Percentiles rank a stretch among this genome's conserved stretches.
Evolutionary conservation across 805 yeast genomes (phyloP).

Genomic region (Starmerella etchellsii): DNA sequence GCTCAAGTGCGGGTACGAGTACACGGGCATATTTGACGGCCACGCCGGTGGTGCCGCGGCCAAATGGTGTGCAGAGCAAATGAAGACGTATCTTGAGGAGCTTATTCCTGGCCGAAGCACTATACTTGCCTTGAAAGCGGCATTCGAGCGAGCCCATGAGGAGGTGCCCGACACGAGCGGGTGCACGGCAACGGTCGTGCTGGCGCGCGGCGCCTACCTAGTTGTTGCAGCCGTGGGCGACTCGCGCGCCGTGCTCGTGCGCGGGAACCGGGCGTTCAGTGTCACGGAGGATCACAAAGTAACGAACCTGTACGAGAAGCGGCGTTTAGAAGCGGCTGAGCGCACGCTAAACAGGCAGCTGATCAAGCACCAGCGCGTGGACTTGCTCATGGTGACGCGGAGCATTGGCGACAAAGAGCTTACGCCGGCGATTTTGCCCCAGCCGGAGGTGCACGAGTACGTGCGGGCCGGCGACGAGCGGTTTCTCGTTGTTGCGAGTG

Average conservation of each 20-base stretch:
- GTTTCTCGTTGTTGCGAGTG: slow-evolving; percentile 70
- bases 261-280: neutral
- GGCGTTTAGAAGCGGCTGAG: slow-evolving; percentile 4
- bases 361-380: slow-evolving; percentile 32
- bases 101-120: neutral
- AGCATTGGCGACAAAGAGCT: slow-evolving; percentile 72
- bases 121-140: neutral
- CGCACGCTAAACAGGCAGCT: neutral
- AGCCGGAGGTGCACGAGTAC: slow-evolving; percentile 63
- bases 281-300: slow-evolving; percentile 15
- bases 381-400: slow-evolving; percentile 74
- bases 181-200: slow-evolving; percentile 15
- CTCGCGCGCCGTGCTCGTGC: slow-evolving; percentile 10
- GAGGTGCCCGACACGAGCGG: slow-evolving; percentile 9
- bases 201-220: slow-evolving; percentile 1
- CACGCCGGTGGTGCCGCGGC: slow-evolving; percentile 17
- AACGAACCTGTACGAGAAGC: slow-evolving; percentile 3
- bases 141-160: slow-evolving; percentile 6
- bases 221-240: slow-evolving; percentile 17
- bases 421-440: slow-evolving; percentile 47
- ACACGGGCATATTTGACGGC: slow-evolving; percentile 17
- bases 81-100: slow-evolving; percentile 3
- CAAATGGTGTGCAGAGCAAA: slow-evolving; percentile 6
- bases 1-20: slow-evolving; percentile 4
- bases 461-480: slow-evolving; percentile 43